phyloP scores from a whole-genome alignment of 2,329 filamentous ascomycete species.

The Fusarium nurragi region DNA sequence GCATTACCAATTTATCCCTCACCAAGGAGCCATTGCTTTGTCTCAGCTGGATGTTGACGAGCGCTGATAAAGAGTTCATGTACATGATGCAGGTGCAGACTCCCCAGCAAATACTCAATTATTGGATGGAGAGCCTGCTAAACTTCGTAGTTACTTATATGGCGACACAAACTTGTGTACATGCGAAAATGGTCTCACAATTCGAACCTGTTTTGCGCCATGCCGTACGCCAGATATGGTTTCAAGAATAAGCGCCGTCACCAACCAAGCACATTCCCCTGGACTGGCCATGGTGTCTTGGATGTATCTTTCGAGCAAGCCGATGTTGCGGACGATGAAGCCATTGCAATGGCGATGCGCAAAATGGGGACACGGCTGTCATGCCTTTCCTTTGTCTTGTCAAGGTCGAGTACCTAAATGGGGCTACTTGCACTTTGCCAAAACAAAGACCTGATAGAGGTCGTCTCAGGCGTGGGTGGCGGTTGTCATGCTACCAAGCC shows the following conservation, averaged over 20 bases:
- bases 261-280: background rate
- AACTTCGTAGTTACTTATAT: background rate
- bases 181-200: conserved; percentile 5
- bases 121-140: background rate
- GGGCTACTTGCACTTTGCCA: background rate
- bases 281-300: background rate
- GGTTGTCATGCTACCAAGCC: conserved; percentile 21
- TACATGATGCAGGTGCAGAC: no score
- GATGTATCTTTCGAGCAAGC: background rate
- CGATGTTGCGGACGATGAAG: background rate
- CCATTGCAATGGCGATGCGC: background rate
- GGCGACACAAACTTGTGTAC: background rate
- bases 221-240: background rate
- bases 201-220: background rate
- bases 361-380: background rate
- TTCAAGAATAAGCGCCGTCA: conserved; percentile 1
- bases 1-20: background rate
- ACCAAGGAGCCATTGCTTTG: background rate
- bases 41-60: background rate
- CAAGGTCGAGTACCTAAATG: background rate
- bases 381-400: background rate
- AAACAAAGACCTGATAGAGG: background rate
- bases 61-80: background rate
- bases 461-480: conserved; percentile 18
- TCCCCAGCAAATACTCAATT: no score